These are phyloP conservation scores for Barnettozyma wickerhamii DNA, from an alignment of 805 yeast species.

Conservation along the genomic window DNA sequence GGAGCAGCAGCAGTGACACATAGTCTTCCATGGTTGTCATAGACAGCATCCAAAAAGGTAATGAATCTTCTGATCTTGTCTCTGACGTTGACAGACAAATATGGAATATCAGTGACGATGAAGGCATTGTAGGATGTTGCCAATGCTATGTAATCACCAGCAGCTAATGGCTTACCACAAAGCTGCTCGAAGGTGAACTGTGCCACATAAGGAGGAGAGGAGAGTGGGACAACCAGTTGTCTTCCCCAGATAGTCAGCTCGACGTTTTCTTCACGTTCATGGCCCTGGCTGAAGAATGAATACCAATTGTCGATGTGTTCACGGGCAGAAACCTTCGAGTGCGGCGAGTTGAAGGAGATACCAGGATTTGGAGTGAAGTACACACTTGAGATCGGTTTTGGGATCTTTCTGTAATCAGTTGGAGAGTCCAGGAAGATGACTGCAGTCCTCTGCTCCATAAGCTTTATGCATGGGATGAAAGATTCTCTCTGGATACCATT, in stretches of 20 bases:
- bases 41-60: conserved; percentile 92
- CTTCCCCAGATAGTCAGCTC: conserved; percentile 83
- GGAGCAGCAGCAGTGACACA: conserved; percentile 89
- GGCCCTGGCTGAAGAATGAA: conserved; percentile 65
- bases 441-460: conserved; percentile 65
- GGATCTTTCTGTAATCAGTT: conserved; percentile 88
- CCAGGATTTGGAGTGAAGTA: conserved; percentile 73
- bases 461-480: conserved; percentile 86
- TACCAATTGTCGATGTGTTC: conserved; percentile 78
- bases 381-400: conserved; percentile 75
- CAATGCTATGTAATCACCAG: conserved; percentile 88
- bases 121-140: conserved; percentile 74
- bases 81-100: conserved; percentile 67
- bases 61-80: conserved; percentile 89
- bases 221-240: conserved; percentile 64
- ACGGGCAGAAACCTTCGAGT: conserved; percentile 45
- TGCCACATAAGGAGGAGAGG: conserved; percentile 78
- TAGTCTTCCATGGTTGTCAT: conserved; percentile 82
- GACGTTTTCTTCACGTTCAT: conserved; percentile 34
- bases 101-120: conserved; percentile 91
- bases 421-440: conserved; percentile 85
- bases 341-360: conserved; percentile 44
- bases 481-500: conserved; percentile 93
- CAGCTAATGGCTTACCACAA: conserved; percentile 84
- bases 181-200: conserved; percentile 83